Base-by-base conservation (phyloP, 805 yeast species). In the Starmerella asiatica region DNA sequence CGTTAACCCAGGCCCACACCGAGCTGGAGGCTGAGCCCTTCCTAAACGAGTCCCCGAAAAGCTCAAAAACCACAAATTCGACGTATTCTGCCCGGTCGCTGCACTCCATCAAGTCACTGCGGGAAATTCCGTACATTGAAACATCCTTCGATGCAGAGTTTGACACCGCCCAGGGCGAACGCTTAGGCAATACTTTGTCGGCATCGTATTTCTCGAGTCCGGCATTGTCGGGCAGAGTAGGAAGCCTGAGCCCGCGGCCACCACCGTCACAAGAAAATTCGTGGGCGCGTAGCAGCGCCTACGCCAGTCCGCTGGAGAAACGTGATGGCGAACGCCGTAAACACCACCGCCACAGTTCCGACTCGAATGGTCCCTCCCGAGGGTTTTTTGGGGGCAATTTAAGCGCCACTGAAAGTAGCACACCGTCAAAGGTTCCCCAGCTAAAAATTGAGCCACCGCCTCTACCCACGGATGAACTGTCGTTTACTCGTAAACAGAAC, bases 101-200 rank as follows among this genome's bases (percentile, higher is more conserved):
- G 15, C 32, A 23, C 7, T 42, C 47, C n/a, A 50, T 52, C n/a
- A 45, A 42, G 17, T 45, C 51, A 11, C 37, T 51, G 33, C 38
- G 54, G 5, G 56, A 52, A 26, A 51, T 52, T 28, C 55, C 56
- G 3, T 40, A 42, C 11, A 54, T 51, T 11, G 49, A 47, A 23
- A 29, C 48, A 5, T 43, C 51, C 3, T 35, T 34, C 11, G 51
- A 47, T 24, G 33, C n/a, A 15, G 46, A 36, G 8, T 39, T 32
- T 34, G 45, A 40, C 21, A 34, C 47, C 5, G 16, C 31, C 9
- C 16, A 35, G 5, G 39, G 38, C 19, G 43, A 43, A 9, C 36
- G 39, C 17, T 16, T 14, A 17, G 12, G 27, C 24, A 27, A 29
- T 16, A 21, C 34, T 12, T 18, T 30, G 7, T 15, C 38, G 2